Conservation (phyloP, 2,329 filamentous ascomycete species). For the Chrysosporium queenslandicum region DNA sequence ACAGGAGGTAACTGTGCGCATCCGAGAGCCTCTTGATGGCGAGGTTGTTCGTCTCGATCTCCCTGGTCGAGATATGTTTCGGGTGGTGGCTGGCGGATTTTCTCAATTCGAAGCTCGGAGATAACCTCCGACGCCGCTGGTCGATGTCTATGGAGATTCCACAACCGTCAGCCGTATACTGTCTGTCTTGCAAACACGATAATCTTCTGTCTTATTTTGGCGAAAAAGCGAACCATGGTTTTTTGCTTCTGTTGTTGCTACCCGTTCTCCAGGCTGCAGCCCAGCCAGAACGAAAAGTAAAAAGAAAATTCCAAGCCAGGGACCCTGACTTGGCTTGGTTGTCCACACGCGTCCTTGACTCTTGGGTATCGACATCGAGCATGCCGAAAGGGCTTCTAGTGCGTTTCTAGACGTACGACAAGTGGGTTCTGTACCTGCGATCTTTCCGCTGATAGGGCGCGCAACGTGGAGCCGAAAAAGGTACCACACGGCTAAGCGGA, state of each 20-base stretch:
- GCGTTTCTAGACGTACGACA: constrained; percentile 8
- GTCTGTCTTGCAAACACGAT: not conserved
- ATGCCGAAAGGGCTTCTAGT: constrained; percentile 7
- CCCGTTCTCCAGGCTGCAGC: not conserved
- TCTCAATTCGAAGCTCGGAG: not conserved
- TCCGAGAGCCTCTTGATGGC: too few relatives aligned
- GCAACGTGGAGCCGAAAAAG: constrained; percentile 1
- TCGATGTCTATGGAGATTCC: too few relatives aligned
- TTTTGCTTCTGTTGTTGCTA: not conserved
- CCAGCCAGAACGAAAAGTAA: not conserved
- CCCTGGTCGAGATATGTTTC: constrained; percentile 4
- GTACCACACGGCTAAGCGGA: constrained; percentile 7
- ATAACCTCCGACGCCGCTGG: not conserved
- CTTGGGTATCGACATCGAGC: not conserved
- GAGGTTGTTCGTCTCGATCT: too few relatives aligned
- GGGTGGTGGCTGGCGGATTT: not conserved
- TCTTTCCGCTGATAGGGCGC: constrained; percentile 8
- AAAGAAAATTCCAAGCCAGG: not conserved
- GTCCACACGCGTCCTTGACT: not conserved
- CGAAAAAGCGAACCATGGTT: not conserved
- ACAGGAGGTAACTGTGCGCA: too few relatives aligned
- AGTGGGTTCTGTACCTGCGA: not conserved
- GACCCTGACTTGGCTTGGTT: not conserved
- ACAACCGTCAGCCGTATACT: not conserved
- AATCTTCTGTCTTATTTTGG: not conserved